Base-by-base conservation (phyloP, 805 yeast species). In the Candida xiaguanensis region DNA sequence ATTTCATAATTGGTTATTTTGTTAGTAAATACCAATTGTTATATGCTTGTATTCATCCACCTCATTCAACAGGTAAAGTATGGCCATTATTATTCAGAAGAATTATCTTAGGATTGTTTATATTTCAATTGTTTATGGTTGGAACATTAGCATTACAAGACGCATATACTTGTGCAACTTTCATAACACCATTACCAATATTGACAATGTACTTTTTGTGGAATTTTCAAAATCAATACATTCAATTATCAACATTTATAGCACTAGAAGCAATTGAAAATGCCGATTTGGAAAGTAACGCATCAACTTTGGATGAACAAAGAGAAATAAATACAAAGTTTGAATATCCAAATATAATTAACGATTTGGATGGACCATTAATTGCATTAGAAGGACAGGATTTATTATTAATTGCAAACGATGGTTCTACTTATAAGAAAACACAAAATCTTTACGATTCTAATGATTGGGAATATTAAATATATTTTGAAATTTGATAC, bases 51-150 rank as follows among this genome's bases (percentile, higher is more conserved):
- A 89, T 88, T 23, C 98, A 93, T 59, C 90, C 95, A 8, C 96
- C 95, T 27, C 98, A 93, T 62, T 89, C 96, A 0, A 93, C 96
- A 0, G 99, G 98, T 1, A 85, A 85, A 55, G 95, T 91, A 1
- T 91, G 97, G 98, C 95, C 96, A 0, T 67, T 89, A 35, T 81
- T 91, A 2, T 84, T 85, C 53, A 72, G 95, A 50, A 72, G 99
- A 48, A 78, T 90, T 1, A 78, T 85, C 40, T 56, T 88, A 42
- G 98, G 98, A 0, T 62, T 91, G 18, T 61, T 85, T 24, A 68
- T 91, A 12, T 89, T 91, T 59, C 99, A 93, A 55, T 63, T 91
- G 43, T 88, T 96, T 9, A 89, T 90, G 86, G 88, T 91, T 0
- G 98, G 98, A 2, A 80, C 95, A 0, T 69, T 91, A 43, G 89